Evolutionary conservation across 2,329 filamentous ascomycete genomes (phyloP), one percentile per base, ranked within the genome.

Genomic region (Fusarium sp.): DNA sequence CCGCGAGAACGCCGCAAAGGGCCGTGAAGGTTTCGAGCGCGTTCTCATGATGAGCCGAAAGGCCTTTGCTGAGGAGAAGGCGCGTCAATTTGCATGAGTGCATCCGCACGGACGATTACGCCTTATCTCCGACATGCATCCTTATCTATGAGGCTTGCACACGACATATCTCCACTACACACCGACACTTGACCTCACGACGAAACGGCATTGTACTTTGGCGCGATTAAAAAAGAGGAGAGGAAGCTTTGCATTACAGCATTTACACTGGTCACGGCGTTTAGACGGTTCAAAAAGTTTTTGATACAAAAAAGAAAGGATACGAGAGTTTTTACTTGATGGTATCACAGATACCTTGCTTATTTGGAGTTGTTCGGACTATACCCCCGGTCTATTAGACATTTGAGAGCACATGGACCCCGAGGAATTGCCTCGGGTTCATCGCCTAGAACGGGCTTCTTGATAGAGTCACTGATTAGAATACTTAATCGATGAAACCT

Each of bases 21-120:
- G 96, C 69, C 90, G 92, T 69, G 94, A 98, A 81, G 96, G 96
- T 3, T 99, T 99, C 78, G 96, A 99, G 84, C 89, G 91, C 67
- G 96, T 99, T 10, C 86, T 99, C 33, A 93, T 94, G 78, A 97
- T 97, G 91, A 97, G 94, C 80, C 85, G 95, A 71, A 89, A 93
- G 76, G 94, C 94, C 1, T 98, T 98, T 76, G 91, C 93, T 58
- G 93, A 98, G 85, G 94, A 98, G 83, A 89, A 90, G 79, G 91
- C 93, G 78, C 85, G 88, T 28, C 73, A 75, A 56, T 62, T 67
- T 60, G 65, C 74, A 57, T 75, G 50, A 74, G 34, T 22, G 44
- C 45, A 44, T 45, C 38, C 55, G 21, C 46, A 47, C 49, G 45
- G 24, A 53, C 43, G 49, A 49, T 45, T 43, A 52, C 33, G 22